phyloP scores from a whole-genome alignment of 2,329 filamentous ascomycete genomes.

The Clathrospora elynae region DNA sequence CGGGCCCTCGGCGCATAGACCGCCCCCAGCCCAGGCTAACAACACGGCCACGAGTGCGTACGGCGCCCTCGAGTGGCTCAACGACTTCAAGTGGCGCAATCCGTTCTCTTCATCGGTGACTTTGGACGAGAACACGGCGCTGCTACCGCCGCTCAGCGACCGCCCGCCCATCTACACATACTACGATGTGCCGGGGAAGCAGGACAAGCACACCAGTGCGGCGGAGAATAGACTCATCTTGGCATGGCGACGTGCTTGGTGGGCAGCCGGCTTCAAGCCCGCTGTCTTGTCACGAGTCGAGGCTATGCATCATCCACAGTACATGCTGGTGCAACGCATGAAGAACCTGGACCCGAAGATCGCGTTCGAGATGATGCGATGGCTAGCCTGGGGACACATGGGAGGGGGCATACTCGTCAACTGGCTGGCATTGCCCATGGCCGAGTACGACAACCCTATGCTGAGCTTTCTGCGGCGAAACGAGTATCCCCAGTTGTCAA shows the following conservation, averaged over 20 bases:
- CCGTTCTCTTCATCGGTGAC: conserved; percentile 83
- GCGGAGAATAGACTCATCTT: conserved; percentile 80
- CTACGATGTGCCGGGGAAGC: conserved; percentile 72
- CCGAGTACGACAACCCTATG: conserved; percentile 70
- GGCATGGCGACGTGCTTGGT: conserved; percentile 92
- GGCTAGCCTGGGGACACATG: conserved; percentile 94
- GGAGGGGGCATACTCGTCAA: conserved; percentile 79
- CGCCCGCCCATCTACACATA: conserved; percentile 87
- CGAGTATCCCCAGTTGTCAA: conserved; percentile 73
- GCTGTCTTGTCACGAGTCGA: conserved; percentile 79
- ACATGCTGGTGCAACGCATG: conserved; percentile 67
- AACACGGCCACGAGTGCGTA: conserved; percentile 63
- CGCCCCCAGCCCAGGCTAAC: conserved; percentile 77
- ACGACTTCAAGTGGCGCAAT: conserved; percentile 86
- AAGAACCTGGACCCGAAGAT: conserved; percentile 41
- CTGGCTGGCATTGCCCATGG: conserved; percentile 85
- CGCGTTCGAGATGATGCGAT: conserved; percentile 72
- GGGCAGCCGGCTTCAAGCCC: conserved; percentile 88
- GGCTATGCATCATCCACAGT: conserved; percentile 81
- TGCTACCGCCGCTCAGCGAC: conserved; percentile 75
- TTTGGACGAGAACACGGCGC: conserved; percentile 79
- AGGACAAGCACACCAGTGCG: conserved; percentile 67
- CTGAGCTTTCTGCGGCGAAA: conserved; percentile 75
- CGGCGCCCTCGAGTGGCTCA: conserved; percentile 82
- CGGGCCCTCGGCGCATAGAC: conserved; percentile 69